Evolutionary conservation across 2,329 filamentous ascomycete genomes (phyloP).

Genomic region (Xylariaceae sp.): DNA sequence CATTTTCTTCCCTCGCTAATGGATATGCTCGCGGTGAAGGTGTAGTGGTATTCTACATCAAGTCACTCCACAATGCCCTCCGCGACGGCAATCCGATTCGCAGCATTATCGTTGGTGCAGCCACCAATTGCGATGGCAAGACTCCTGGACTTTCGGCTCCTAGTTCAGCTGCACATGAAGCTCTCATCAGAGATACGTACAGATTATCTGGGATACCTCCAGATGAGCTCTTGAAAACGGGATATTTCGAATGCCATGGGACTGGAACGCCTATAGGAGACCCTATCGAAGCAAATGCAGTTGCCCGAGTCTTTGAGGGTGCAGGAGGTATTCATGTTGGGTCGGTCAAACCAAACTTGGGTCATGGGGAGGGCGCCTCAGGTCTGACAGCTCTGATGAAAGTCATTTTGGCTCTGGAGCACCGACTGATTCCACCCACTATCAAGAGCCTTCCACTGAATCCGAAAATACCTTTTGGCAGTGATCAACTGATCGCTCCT

Average conservation of each 20-base stretch:
- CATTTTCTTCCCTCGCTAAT: conserved; percentile 36
- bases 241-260: conserved; percentile 24
- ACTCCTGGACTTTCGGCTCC: conserved; percentile 38
- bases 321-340: conserved; percentile 9
- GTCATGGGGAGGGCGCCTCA: conserved; percentile 41
- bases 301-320: conserved; percentile 31
- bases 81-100: conserved; percentile 36
- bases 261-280: conserved; percentile 24
- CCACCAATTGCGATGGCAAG: conserved; percentile 34
- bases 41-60: conserved; percentile 36
- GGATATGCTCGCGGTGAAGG: conserved; percentile 46
- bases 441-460: conserved; percentile 33
- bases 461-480: conserved; percentile 26
- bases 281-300: conserved; percentile 36
- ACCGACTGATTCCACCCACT: conserved; percentile 35
- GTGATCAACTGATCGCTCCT: conserved; percentile 28
- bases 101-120: conserved; percentile 27
- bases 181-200: conserved; percentile 38
- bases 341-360: conserved; percentile 30
- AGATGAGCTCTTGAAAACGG: conserved; percentile 20
- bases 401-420: conserved; percentile 37
- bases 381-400: conserved; percentile 43
- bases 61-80: conserved; percentile 38
- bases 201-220: conserved; percentile 24
- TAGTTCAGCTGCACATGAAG: conserved; percentile 33